Base-by-base conservation (phyloP, 2,329 filamentous ascomycete species). In the Botrytis aclada region DNA sequence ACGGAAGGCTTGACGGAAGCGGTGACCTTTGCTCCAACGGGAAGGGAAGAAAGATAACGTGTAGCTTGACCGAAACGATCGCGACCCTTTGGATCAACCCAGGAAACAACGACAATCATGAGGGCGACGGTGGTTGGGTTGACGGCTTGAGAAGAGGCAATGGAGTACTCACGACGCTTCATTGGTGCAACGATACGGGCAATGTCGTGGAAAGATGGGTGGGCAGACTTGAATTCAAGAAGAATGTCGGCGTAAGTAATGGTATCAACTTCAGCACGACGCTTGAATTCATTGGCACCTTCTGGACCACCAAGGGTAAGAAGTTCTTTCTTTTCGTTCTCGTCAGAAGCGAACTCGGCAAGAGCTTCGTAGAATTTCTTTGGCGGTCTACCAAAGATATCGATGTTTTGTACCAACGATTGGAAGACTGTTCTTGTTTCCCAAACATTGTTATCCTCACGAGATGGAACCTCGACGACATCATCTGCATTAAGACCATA, bases 111-210 rank as follows among this genome's bases (percentile, higher is more conserved):
- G 74, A 99, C 96, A 80, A 99, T 97, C 90, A 98, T 96, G 76
- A 99, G 89, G 14, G 95, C 89, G 73, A 99, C 94, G n/a, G 89
- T 90, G 80, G 86, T 95, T 32, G 96, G 95, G 0, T 93, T 95
- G 58, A 98, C 95, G 79, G 95, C 94, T 84, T 99, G 96, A 72
- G 94, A 96, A 4, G 96, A 98, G 32, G 96, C 96, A 78, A 99
- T 98, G n/a, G 94, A 97, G 88, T 99, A 99, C 84, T 99, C 96
- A 79, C 96, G 90, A 74, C 96, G 93, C 88, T 99, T 99, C 86
- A 97, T 90, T 20, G 96, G 95, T 76, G 87, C 89, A 76, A 99
- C 92, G 75, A 99, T 94, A 80, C 91, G 92, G 76, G 93, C 88
- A 73, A 99, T 91, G 78, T 98, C 94, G 80, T 94, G 89, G 89